A percentile compares a stretch with the other conserved stretches of the same genome.
phyloP scores from a whole-genome alignment of 225 moss, liverwort and hornwort genomes.

The Ulota crispa region DNA sequence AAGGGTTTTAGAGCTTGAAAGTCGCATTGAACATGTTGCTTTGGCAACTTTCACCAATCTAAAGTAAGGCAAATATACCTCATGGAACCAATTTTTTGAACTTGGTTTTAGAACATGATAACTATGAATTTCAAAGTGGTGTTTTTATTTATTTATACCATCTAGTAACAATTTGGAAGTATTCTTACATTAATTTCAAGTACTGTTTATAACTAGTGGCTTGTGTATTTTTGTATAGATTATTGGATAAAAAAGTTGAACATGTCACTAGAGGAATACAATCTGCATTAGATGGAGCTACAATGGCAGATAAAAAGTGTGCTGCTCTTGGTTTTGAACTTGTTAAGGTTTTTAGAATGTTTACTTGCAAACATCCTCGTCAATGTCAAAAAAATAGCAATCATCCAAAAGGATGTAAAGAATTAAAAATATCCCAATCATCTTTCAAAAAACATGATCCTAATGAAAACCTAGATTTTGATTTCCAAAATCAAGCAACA shows the following conservation, averaged over 20 bases:
- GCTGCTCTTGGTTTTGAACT: slow-evolving; percentile 75
- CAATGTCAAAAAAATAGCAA: slow-evolving; percentile 10
- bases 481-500: slow-evolving; percentile 8
- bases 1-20: slow-evolving; percentile 58
- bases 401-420: neutral
- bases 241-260: slow-evolving; percentile 73
- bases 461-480: neutral
- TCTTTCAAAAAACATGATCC: slow-evolving; percentile 9
- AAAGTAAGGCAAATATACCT: slow-evolving; percentile 32
- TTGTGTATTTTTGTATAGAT: slow-evolving; percentile 25
- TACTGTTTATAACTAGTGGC: neutral
- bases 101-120: too few relatives aligned
- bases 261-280: slow-evolving; percentile 56
- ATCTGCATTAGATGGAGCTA: slow-evolving; percentile 69
- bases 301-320: slow-evolving; percentile 69
- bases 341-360: slow-evolving; percentile 83
- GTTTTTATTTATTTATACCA: accelerated
- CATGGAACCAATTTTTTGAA: too few relatives aligned
- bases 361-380: slow-evolving; percentile 44
- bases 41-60: slow-evolving; percentile 88
- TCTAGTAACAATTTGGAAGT: accelerated
- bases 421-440: slow-evolving; percentile 8
- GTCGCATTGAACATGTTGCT: slow-evolving; percentile 80
- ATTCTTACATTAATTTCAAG: accelerated
- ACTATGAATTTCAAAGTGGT: neutral